phyloP scores from a whole-genome alignment of 148 eudicot species.

The Persicaria tinctoria region DNA sequence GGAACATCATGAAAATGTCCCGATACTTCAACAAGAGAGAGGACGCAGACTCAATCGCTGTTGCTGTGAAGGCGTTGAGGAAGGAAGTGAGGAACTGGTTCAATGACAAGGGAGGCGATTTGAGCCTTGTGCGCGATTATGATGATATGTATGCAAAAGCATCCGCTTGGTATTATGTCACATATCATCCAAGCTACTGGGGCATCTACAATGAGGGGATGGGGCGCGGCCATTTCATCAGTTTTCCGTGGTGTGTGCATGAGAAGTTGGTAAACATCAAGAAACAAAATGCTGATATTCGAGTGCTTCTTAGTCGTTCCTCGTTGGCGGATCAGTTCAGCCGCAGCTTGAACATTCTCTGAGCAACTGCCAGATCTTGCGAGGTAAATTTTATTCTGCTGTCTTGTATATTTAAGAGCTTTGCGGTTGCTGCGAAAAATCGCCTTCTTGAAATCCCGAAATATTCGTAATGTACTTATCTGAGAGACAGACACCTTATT shows the following conservation, averaged over 20 bases:
- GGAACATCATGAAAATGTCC: conserved; percentile 39
- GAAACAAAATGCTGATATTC: conserved; percentile 20
- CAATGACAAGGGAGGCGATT: conserved; percentile 10
- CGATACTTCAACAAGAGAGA: conserved; percentile 31
- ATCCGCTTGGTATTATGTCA: conserved; percentile 60
- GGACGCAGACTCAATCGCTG: conserved; percentile 33
- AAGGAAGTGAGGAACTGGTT: conserved; percentile 43
- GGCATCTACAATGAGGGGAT: conserved; percentile 36
- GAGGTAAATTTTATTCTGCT: not conserved
- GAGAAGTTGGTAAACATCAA: conserved; percentile 41
- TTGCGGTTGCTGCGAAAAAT: not conserved
- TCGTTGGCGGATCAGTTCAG: conserved; percentile 17
- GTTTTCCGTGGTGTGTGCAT: conserved; percentile 62
- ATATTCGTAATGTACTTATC: too few relatives aligned
- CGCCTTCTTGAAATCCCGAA: not conserved
- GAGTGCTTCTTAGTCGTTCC: conserved; percentile 13
- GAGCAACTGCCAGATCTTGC: not conserved
- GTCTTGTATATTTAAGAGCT: not conserved
- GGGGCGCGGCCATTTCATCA: conserved; percentile 39
- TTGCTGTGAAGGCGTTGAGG: conserved; percentile 33
- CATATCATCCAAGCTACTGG: conserved; percentile 40
- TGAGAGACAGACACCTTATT: too few relatives aligned
- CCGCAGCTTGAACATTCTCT: conserved; percentile 14
- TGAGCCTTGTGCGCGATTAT: not conserved
- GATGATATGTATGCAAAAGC: conserved; percentile 37